Evolutionary conservation across 768 basidiomycete species (phyloP).

Genomic region (Amanita muscaria): DNA sequence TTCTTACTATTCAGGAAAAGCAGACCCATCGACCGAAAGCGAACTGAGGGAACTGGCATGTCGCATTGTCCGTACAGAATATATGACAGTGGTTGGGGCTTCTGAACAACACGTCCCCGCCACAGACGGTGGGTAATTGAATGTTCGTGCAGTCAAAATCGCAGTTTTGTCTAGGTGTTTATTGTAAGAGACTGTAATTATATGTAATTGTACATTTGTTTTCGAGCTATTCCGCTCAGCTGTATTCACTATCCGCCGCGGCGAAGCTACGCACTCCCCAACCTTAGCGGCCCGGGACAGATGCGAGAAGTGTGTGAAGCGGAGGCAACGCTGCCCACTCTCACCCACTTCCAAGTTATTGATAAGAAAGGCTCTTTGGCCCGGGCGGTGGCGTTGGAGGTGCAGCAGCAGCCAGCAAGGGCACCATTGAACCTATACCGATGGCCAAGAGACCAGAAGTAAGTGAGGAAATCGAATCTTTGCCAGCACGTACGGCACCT

Average conservation of each 20-base stretch:
- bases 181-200: conserved; percentile 2
- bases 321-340: conserved; percentile 2
- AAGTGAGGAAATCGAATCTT: too few relatives aligned
- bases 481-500: too few relatives aligned
- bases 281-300: conserved; percentile 2
- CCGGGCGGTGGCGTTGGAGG: too few relatives aligned
- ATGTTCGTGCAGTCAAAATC: conserved; percentile 1
- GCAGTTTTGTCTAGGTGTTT: conserved; percentile 1
- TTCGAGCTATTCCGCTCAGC: conserved; percentile 1
- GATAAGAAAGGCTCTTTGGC: too few relatives aligned
- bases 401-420: too few relatives aligned
- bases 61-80: conserved; percentile 8
- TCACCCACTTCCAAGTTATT: conserved; percentile 5
- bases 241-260: neutral
- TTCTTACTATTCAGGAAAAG: conserved; percentile 9
- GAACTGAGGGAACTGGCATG: conserved; percentile 6
- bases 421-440: too few relatives aligned
- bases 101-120: conserved; percentile 1
- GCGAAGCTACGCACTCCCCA: conserved; percentile 2
- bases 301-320: conserved; percentile 3
- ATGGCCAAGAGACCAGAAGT: too few relatives aligned
- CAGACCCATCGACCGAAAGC: conserved; percentile 5
- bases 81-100: conserved; percentile 6
- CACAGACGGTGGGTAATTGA: conserved; percentile 3
- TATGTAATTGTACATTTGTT: conserved; percentile 1